phyloP scores from a whole-genome alignment of 2,329 filamentous ascomycete genomes.

The Aureobasidium leucospermi region DNA sequence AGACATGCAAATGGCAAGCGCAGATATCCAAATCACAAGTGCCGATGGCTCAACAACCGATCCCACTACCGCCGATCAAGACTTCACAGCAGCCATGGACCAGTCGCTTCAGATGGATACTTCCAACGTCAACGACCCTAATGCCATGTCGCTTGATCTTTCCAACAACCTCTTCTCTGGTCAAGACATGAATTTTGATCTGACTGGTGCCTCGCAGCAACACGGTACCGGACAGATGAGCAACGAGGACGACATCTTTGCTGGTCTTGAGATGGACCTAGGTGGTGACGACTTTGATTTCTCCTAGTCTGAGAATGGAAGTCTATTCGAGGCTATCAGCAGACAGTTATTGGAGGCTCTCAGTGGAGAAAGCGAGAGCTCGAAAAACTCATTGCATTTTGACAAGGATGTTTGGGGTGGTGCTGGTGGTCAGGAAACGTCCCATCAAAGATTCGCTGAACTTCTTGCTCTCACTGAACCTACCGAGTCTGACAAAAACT shows the following conservation, averaged over 20 bases:
- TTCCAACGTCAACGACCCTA: constrained; percentile 15
- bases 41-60: background rate
- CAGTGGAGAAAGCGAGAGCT: background rate
- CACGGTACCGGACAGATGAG: constrained; percentile 22
- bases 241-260: constrained; percentile 35
- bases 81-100: constrained; percentile 9
- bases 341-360: background rate
- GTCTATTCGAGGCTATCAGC: background rate
- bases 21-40: background rate
- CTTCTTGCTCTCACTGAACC: no score
- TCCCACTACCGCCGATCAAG: background rate
- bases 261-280: constrained; percentile 30
- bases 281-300: constrained; percentile 29
- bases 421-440: no score
- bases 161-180: constrained; percentile 14
- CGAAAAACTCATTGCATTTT: background rate
- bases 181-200: constrained; percentile 20
- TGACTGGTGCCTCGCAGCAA: constrained; percentile 24
- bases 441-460: no score
- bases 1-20: background rate
- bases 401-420: background rate
- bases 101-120: constrained; percentile 7
- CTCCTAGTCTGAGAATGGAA: background rate
- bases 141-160: constrained; percentile 17
- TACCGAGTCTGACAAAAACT: no score